A percentile compares a stretch with the other conserved stretches of the same genome.
Conservation (phyloP, 306 rosid species). For the Cicer bijugum region DNA sequence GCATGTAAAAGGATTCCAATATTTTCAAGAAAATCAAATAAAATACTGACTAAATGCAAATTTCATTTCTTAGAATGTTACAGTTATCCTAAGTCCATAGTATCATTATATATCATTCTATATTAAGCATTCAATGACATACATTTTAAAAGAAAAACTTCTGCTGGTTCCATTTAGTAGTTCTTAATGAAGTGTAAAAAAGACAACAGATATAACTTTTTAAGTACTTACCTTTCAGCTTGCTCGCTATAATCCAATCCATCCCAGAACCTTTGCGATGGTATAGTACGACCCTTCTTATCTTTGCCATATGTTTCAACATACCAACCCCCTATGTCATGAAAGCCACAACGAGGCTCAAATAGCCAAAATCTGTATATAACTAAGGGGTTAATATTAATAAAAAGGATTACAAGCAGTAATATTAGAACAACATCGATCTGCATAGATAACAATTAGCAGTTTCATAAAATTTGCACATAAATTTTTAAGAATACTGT, state of each 20-base stretch:
- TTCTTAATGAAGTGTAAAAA: slow-evolving; percentile 12
- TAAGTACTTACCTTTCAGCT: slow-evolving; percentile 57
- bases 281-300: slow-evolving; percentile 72
- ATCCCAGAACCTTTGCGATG: slow-evolving; percentile 84
- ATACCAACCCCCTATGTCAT: slow-evolving; percentile 97
- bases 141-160: slow-evolving; percentile 14
- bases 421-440: slow-evolving; percentile 14
- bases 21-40: slow-evolving; percentile 25
- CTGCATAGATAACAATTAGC: slow-evolving; percentile 33
- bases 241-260: slow-evolving; percentile 62
- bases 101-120: slow-evolving; percentile 7
- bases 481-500: slow-evolving; percentile 11
- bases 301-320: slow-evolving; percentile 87
- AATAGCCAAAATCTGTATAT: slow-evolving; percentile 90
- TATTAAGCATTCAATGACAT: slow-evolving; percentile 14
- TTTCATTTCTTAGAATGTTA: neutral
- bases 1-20: slow-evolving; percentile 34
- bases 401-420: slow-evolving; percentile 20
- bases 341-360: slow-evolving; percentile 96
- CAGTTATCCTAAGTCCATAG: slow-evolving; percentile 20
- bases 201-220: slow-evolving; percentile 30
- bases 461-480: neutral
- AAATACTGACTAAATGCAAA: slow-evolving; percentile 10
- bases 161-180: neutral
- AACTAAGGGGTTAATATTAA: slow-evolving; percentile 41